A percentile compares a stretch with the other conserved stretches of the same genome.
Evolutionary conservation across 2,329 filamentous ascomycete species (phyloP).

Genomic region (Chrysosporium queenslandicum): DNA sequence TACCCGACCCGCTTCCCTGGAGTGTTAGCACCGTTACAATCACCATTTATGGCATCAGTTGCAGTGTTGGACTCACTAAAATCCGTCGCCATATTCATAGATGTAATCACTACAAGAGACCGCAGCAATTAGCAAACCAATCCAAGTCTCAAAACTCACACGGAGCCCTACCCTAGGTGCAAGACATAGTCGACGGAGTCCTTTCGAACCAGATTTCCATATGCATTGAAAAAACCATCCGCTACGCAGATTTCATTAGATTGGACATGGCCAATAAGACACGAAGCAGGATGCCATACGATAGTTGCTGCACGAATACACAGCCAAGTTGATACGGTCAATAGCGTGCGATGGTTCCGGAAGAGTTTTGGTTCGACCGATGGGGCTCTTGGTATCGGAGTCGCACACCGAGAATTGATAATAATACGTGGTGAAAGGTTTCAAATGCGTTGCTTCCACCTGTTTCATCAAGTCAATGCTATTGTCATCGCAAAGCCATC

Average conservation of each 20-base stretch:
- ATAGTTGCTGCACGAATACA: slow-evolving; percentile 63
- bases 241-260: background rate
- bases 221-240: slow-evolving; percentile 50
- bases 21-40: slow-evolving; percentile 27
- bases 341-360: slow-evolving; percentile 49
- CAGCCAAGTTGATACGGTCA: slow-evolving; percentile 49
- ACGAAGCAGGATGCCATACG: slow-evolving; percentile 43
- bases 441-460: slow-evolving; percentile 55
- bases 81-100: slow-evolving; percentile 49
- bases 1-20: slow-evolving; percentile 12
- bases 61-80: slow-evolving; percentile 19
- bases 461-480: slow-evolving; percentile 41
- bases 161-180: slow-evolving; percentile 33
- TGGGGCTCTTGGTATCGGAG: slow-evolving; percentile 48
- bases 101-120: slow-evolving; percentile 44
- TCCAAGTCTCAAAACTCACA: background rate
- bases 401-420: slow-evolving; percentile 62
- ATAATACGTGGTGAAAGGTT: slow-evolving; percentile 52
- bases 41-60: background rate
- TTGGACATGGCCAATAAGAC: no score
- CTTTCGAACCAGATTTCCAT: slow-evolving; percentile 50
- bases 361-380: slow-evolving; percentile 62
- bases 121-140: background rate
- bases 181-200: slow-evolving; percentile 52
- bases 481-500: slow-evolving; percentile 13